Evolutionary conservation across 2,329 filamentous ascomycete species (phyloP).

Genomic region (Penicillium sp.): DNA sequence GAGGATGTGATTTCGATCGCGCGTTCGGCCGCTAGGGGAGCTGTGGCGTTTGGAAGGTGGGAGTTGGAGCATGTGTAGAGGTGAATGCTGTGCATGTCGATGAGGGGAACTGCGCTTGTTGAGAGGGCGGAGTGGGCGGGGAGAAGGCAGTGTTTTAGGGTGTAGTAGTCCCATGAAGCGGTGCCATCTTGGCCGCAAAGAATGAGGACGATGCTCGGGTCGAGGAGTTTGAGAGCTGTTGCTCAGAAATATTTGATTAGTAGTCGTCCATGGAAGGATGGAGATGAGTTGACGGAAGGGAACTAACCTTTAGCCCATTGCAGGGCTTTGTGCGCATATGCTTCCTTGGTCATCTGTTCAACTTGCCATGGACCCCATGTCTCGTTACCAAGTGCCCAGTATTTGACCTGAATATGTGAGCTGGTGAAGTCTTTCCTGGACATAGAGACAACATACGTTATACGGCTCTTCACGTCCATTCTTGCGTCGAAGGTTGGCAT

Average conservation of each 20-base stretch:
- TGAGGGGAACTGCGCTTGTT: conserved; percentile 48
- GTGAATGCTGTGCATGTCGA: conserved; percentile 81
- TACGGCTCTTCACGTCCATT: conserved; percentile 77
- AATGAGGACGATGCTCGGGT: conserved; percentile 68
- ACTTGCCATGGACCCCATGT: conserved; percentile 63
- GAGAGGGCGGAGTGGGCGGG: conserved; percentile 45
- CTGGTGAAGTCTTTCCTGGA: background rate
- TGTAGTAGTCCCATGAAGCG: conserved; percentile 71
- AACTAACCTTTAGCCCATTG: conserved; percentile 57
- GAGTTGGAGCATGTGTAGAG: conserved; percentile 67
- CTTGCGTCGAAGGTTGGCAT: conserved; percentile 74
- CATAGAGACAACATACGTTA: conserved; percentile 46
- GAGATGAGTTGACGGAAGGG: conserved; percentile 2
- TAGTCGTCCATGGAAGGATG: background rate
- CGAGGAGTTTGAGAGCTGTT: conserved; percentile 46
- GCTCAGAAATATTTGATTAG: background rate
- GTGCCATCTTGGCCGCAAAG: conserved; percentile 72
- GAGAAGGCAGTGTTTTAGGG: conserved; percentile 67
- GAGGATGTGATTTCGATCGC: conserved; percentile 69
- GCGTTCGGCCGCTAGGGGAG: conserved; percentile 69
- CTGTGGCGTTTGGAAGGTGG: conserved; percentile 58
- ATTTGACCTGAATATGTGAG: conserved; percentile 57
- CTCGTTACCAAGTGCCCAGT: conserved; percentile 82
- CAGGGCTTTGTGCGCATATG: conserved; percentile 58
- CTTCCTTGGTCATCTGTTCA: conserved; percentile 59